Evolutionary conservation across 345 rosid genomes (phyloP), one percentile per base, ranked within the genome.

Genomic region (Melaleuca alternifolia): DNA sequence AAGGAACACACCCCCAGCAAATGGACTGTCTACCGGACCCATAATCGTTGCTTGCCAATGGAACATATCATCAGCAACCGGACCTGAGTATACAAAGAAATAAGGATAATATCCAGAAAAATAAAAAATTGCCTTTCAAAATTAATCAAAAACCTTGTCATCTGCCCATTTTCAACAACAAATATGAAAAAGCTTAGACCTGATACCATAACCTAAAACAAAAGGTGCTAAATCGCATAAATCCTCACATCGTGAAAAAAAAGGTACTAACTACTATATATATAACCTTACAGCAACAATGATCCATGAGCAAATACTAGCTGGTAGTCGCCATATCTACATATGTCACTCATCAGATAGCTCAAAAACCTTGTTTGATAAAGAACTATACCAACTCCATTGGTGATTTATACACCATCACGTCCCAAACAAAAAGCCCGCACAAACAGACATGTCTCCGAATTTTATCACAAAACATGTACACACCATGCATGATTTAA

Each of bases 31-130:
- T 6, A 92, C 8, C 65, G 97, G 97, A 56, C 97, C 96, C 97
- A 94, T 94, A 7, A 94, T 94, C 51, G 96, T 93, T 82, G 96
- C 97, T 93, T 94, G 97, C 97, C 97, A 94, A 71, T 93, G 97
- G 83, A 93, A 94, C 93, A 93, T 93, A 75, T 94, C 96, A 86
- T 94, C 95, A 81, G 90, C 95, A 82, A 93, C 90, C 86, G 97
- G 97, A 53, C 97, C 97, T 94, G 90, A 51, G 76, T 37, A 46
- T 51, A 71, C 16, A n/a, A 28, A 83, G 28, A 37, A 62, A 85
- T 6, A 71, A 51, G 18, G 24, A 51, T 30, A 23, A 37, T 24
- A 33, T 37, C 24, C 11, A 41, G 44, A 71, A 37, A 33, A 83
- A 51, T 83, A 51, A 14, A 59, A 83, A 46, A 83, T 51, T 28